Evolutionary conservation across 805 yeast species (phyloP).

Genomic region (Pichia insulana): DNA sequence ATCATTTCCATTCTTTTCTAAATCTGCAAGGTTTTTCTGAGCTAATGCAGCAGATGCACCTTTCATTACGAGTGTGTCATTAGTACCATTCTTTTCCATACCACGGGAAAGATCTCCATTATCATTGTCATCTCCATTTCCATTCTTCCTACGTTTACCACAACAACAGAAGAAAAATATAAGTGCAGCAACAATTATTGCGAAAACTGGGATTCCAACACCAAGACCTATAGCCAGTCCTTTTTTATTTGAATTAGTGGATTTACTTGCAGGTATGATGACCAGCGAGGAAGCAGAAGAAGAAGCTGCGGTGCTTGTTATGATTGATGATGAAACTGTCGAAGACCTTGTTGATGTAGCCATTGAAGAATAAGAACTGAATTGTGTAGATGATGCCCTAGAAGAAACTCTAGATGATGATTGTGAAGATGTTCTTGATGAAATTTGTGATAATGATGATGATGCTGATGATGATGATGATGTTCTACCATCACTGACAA

Average conservation of each 20-base stretch:
- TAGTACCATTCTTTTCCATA: constrained; percentile 23
- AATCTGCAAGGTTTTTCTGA: constrained; percentile 42
- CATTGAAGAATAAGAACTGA: constrained; percentile 18
- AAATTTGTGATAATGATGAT: constrained; percentile 18
- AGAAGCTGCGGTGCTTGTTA: constrained; percentile 24
- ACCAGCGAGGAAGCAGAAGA: constrained; percentile 24
- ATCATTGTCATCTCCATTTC: constrained; percentile 24
- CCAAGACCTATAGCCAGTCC: constrained; percentile 85
- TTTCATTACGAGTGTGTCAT: constrained; percentile 7
- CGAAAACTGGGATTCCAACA: constrained; percentile 65
- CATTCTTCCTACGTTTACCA: constrained; percentile 32
- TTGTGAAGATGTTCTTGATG: constrained; percentile 14
- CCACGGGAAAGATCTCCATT: constrained; percentile 20
- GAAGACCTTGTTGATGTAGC: constrained; percentile 17
- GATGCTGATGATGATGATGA: constrained; percentile 19
- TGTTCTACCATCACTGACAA: constrained; percentile 39
- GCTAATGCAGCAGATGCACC: constrained; percentile 29
- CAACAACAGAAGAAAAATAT: constrained; percentile 50
- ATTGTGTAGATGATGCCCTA: constrained; percentile 22
- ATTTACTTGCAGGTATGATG: constrained; percentile 20
- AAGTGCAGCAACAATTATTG: constrained; percentile 38
- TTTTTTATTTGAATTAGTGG: constrained; percentile 23
- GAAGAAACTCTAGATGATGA: constrained; percentile 11
- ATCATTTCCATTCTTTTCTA: constrained; percentile 32
- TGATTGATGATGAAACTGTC: constrained; percentile 18